Conservation (phyloP, 139 green algal species). For the Chlorella sp. region DNA sequence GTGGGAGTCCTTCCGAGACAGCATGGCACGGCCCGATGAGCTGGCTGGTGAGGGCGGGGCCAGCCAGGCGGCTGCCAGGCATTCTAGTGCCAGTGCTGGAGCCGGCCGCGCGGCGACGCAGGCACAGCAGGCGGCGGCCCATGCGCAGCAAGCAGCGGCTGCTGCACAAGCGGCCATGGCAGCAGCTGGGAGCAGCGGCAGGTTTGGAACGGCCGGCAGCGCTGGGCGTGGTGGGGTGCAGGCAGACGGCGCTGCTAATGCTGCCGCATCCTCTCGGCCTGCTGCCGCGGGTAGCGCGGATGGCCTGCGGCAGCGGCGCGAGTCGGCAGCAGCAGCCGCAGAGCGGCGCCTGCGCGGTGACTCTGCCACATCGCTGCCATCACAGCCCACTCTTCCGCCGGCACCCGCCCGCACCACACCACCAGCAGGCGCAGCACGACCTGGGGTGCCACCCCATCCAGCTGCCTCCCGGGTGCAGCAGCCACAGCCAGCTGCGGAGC, state of each 20-base stretch:
- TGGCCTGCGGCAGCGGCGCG: conserved; percentile 1
- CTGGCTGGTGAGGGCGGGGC: no score
- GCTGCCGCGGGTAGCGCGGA: not conserved
- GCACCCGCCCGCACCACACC: not conserved
- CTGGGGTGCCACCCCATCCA: not conserved
- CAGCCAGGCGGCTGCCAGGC: no score
- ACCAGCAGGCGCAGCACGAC: not conserved
- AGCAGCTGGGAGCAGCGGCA: no score
- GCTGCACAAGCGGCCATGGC: no score
- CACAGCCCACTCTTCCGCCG: not conserved
- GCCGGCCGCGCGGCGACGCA: no score
- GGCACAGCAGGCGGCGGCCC: no score
- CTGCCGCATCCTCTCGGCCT: not conserved
- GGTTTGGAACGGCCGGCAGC: no score
- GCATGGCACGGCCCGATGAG: no score
- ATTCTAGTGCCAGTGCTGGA: not conserved
- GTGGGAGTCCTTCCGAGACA: no score
- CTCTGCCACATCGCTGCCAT: not conserved
- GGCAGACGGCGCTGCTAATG: not conserved
- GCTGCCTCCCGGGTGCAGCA: not conserved
- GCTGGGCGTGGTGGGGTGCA: not conserved
- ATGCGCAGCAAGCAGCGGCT: not conserved
- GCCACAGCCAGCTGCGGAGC: not conserved
- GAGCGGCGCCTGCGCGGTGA: conserved; percentile 16
- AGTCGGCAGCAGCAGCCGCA: not conserved